phyloP scores from a whole-genome alignment of 129 eudicot genomes.

The Tanacetum coccineum region DNA sequence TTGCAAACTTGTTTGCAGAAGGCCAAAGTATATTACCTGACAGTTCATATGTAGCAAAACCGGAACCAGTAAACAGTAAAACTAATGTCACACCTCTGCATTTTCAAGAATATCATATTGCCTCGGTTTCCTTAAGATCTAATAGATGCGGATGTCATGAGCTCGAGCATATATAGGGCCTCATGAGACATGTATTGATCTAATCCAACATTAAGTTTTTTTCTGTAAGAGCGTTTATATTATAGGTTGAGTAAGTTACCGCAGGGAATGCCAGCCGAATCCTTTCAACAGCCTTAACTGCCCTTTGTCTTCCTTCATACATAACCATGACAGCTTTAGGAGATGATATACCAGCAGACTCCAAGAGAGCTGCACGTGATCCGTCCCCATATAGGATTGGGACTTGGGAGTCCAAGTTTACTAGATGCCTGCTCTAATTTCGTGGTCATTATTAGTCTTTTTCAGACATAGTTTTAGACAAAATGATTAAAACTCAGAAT shows the following conservation, averaged over 20 bases:
- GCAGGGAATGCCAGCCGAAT: conserved; percentile 88
- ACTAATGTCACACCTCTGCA: no score
- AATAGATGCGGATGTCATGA: conserved; percentile 75
- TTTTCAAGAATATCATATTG: no score
- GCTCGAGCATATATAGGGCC: conserved; percentile 97
- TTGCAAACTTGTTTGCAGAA: conserved; percentile 94
- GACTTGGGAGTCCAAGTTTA: conserved; percentile 90
- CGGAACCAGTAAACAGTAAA: no score
- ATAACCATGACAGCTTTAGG: no score
- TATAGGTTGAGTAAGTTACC: conserved; percentile 47
- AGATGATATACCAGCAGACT: no score
- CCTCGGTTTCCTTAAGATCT: no score
- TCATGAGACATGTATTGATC: not conserved
- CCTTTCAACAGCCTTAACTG: conserved; percentile 82
- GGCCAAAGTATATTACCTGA: no score
- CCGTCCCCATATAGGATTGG: conserved; percentile 93
- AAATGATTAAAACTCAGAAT: not conserved
- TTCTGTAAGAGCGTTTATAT: no score
- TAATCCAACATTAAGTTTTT: not conserved
- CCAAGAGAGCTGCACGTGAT: conserved; percentile 81
- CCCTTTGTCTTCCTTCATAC: no score
- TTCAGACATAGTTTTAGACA: not conserved
- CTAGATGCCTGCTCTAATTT: no score
- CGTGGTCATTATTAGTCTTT: not conserved
- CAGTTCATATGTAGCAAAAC: no score